Evolutionary conservation across 345 rosid genomes (phyloP).

Genomic region (Brassica napus): Da-Ae NC_063437.1:21262501-21263000

Average conservation of each 20-base stretch:
- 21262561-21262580: not conserved
- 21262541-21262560: conserved; percentile 4
- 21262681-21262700: conserved; percentile 35
- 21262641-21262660: conserved; percentile 41
- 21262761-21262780: not conserved
- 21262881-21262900: not conserved
- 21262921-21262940: not conserved
- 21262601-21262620: conserved; percentile 25
- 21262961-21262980: conserved; percentile 15
- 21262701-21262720: conserved; percentile 43
- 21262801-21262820: conserved; percentile 12
- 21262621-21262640: conserved; percentile 28
- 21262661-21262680: conserved; percentile 41
- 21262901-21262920: conserved; percentile 2
- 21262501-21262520: conserved; percentile 37
- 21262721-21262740: conserved; percentile 36
- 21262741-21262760: conserved; percentile 5
- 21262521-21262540: conserved; percentile 18
- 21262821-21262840: conserved; percentile 12
- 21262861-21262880: conserved; percentile 7
- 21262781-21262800: not conserved
- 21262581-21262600: conserved; percentile 24
- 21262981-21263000: not conserved
- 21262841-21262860: conserved; percentile 20
- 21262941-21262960: not conserved